Evolutionary conservation across 148 eudicot species (phyloP), one percentile per base, ranked within the genome.

Genomic region (Fagopyrum esculentum): DNA sequence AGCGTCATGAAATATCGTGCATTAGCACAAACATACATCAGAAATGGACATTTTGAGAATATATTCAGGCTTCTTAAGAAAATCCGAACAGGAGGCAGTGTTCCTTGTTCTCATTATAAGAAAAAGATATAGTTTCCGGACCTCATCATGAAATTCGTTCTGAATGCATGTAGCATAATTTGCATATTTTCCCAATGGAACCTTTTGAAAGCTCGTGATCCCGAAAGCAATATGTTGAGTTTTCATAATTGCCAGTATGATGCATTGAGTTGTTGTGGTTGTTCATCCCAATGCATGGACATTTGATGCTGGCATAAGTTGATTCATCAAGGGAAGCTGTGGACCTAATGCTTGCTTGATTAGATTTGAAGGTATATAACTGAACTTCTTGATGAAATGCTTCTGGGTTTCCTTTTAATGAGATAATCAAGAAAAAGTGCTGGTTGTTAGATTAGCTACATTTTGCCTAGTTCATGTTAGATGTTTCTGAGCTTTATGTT

Each of bases 31-130:
- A 76, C 48, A 17, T 78, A 64, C 75, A 68, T 77, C 19, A 76
- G 79, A 75, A 55, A 51, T 57, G 75, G 78, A 70, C 71, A 80
- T 64, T 48, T 77, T 8, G 80, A 80, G 76, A 63, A 75, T 45
- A 74, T 82, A 61, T 74, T 73, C 30, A 73, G 73, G 66, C 79
- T 79, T 80, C 57, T 74, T 17, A 55, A 71, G 35, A 56, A 69
- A 26, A 55, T 80, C 52, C 83, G 71, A 60, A 80, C 47, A 13
- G 70, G 72, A 15, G 68, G 71, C 50, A 43, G 40, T 40, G 71
- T 66, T 66, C 17, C 45, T 15, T 40, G 71, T 66, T 9, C 17
- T 1, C n/a, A 1, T 1, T 64, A 45, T 40, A 64, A 64, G 45
- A 19, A 66, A 15, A 66, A 15, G 69, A 63, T 30, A 63, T 63